Evolutionary conservation across 2,329 filamentous ascomycete species (phyloP), one percentile per base, ranked within the genome.

Genomic region (Alternaria conjuncta): DNA sequence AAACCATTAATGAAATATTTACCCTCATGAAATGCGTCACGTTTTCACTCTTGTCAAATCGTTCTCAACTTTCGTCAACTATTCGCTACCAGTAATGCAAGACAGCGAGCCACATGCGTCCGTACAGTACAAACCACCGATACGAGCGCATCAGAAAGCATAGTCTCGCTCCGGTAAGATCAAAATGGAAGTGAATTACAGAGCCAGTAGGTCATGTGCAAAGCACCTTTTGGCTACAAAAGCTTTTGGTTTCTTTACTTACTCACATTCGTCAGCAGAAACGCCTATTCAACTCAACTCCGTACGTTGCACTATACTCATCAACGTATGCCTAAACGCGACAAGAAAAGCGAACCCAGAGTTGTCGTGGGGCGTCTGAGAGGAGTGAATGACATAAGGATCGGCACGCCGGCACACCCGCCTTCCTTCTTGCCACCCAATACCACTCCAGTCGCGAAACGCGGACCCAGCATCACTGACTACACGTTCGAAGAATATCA

Each of bases 401-500:
- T 61, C 36, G 28, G 13, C 26, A 32, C 49, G 1, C 59, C 47
- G n/a, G 50, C 59, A 41, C 50, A 28, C 5, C 25, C 21, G n/a
- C 32, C 54, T 15, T 30, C 45, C 15, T 45, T 28, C 8, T 26
- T 18, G 20, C 43, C 21, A n/a, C 54, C 20, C 7, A 8, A 20
- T 21, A 53, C 21, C 36, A 12, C 41, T 21, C 30, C 13, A 25
- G 26, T 43, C 18, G 18, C 20, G 11, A 51, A 51, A 11, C 26
- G 6, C 26, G 28, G 21, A 51, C 18, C 43, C n/a, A 51, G 47
- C 26, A 7, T 47, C 20, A 11, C 26, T 3, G 54, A 61, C 25
- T 54, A 55, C 26, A 57, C 61, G 3, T 66, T 58, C 20, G 55
- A 58, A 23, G 47, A 66, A 13, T 66, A 66, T 50, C 58, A 66